phyloP scores from a whole-genome alignment of 495 filamentous ascomycete genomes.

The Penicillium herquei region DNA sequence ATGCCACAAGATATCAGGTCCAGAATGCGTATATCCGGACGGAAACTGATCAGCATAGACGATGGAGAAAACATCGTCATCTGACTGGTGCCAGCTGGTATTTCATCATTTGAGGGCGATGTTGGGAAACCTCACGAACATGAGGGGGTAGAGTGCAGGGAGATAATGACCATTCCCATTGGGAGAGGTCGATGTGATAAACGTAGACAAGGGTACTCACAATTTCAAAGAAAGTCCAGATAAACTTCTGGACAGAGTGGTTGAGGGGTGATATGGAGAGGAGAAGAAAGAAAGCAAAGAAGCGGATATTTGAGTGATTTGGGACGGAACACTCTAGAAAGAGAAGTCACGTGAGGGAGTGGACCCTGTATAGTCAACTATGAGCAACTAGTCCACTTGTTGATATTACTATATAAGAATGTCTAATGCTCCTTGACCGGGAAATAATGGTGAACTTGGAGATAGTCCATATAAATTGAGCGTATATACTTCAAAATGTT shows the following conservation, averaged over 20 bases:
- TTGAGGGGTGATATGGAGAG: constrained; percentile 8
- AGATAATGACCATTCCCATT: background rate
- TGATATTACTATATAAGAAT: too few species aligned
- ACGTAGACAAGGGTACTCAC: constrained; percentile 17
- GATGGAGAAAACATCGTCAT: constrained; percentile 29
- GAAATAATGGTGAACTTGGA: too few species aligned
- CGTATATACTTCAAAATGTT: too few species aligned
- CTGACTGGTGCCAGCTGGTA: constrained; percentile 53
- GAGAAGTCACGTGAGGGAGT: constrained; percentile 28
- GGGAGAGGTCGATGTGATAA: constrained; percentile 1
- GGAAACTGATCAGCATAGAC: constrained; percentile 42
- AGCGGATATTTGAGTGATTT: constrained; percentile 23
- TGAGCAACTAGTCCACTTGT: background rate
- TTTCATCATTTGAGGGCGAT: constrained; percentile 43
- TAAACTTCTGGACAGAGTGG: constrained; percentile 9
- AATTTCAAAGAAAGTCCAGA: constrained; percentile 12
- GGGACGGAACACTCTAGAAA: constrained; percentile 50
- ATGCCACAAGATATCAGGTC: constrained; percentile 37
- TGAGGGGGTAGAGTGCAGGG: background rate
- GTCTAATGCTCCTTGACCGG: too few species aligned
- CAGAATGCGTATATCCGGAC: constrained; percentile 39
- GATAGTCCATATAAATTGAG: too few species aligned
- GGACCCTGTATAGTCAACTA: background rate
- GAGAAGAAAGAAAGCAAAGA: constrained; percentile 7
- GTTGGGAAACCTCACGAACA: constrained; percentile 3